Conservation (phyloP, 2,329 filamentous ascomycete genomes). For the Colletotrichum zoysiae region DNA sequence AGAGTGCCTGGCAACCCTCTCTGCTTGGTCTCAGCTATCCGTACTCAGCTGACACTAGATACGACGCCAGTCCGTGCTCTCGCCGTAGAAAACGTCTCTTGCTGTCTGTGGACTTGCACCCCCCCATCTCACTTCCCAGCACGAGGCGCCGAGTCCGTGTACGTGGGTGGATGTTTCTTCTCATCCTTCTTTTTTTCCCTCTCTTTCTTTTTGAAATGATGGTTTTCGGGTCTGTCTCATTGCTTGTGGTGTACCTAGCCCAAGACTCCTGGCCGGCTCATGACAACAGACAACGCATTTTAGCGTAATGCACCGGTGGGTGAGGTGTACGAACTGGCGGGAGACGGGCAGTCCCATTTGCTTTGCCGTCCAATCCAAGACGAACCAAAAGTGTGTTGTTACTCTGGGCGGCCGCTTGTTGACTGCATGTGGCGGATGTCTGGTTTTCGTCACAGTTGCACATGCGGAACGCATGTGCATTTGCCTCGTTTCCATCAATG, state of each 20-base stretch:
- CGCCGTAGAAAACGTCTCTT: slow-evolving; percentile 35
- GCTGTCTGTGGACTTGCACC: slow-evolving; percentile 15
- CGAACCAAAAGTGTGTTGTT: slow-evolving; percentile 23
- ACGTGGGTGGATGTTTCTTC: slow-evolving; percentile 2
- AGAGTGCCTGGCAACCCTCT: slow-evolving; percentile 22
- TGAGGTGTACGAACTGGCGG: slow-evolving; percentile 33
- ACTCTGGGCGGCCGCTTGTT: slow-evolving; percentile 28
- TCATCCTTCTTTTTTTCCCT: neutral
- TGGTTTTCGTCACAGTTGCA: slow-evolving; percentile 34
- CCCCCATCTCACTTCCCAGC: slow-evolving; percentile 32
- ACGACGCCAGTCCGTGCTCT: slow-evolving; percentile 39
- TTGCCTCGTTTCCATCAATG: slow-evolving; percentile 20
- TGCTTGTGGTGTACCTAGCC: neutral
- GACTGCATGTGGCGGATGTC: slow-evolving; percentile 23
- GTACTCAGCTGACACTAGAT: slow-evolving; percentile 26
- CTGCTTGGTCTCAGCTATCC: slow-evolving; percentile 28
- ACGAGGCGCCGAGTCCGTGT: slow-evolving; percentile 35
- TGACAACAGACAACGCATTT: slow-evolving; percentile 26
- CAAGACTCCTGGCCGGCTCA: slow-evolving; percentile 11
- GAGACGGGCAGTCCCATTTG: slow-evolving; percentile 35
- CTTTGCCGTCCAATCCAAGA: slow-evolving; percentile 36
- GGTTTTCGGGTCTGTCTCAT: neutral
- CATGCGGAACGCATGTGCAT: slow-evolving; percentile 27
- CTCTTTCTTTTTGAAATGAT: neutral
- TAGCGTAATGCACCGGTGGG: slow-evolving; percentile 17